A percentile compares a stretch with the other conserved stretches of the same genome.
Evolutionary conservation across 2,329 filamentous ascomycete genomes (phyloP).

Genomic region (Penicillium hesseltinei): DNA sequence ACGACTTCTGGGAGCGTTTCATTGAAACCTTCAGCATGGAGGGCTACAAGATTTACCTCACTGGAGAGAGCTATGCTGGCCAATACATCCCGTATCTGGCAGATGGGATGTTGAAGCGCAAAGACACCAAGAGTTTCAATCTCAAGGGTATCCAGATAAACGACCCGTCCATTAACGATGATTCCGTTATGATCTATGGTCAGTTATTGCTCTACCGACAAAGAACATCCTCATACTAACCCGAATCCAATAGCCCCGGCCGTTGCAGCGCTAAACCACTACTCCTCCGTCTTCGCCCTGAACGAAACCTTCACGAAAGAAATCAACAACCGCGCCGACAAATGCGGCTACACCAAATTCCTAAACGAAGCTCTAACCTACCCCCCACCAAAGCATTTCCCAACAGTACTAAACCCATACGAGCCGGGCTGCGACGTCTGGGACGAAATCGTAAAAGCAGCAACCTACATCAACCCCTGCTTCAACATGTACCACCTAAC

Average conservation of each 20-base stretch:
- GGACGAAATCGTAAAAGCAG: conserved; percentile 54
- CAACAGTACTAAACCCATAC: conserved; percentile 44
- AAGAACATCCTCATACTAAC: background rate
- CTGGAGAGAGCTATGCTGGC: conserved; percentile 71
- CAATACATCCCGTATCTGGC: conserved; percentile 70
- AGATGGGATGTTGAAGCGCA: conserved; percentile 67
- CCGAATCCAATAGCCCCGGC: conserved; percentile 30
- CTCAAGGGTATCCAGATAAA: conserved; percentile 69
- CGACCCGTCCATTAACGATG: conserved; percentile 63
- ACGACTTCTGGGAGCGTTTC: conserved; percentile 76
- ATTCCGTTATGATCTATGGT: conserved; percentile 49
- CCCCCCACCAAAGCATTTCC: conserved; percentile 64
- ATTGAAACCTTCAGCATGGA: conserved; percentile 67
- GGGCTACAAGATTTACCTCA: conserved; percentile 68
- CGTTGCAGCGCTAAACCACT: conserved; percentile 44
- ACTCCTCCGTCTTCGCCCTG: conserved; percentile 41
- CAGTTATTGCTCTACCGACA: background rate
- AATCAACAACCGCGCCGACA: conserved; percentile 40
- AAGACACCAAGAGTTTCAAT: conserved; percentile 67
- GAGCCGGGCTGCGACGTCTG: conserved; percentile 57
- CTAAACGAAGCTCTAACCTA: conserved; percentile 55
- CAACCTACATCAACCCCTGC: conserved; percentile 65
- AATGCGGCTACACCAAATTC: conserved; percentile 47
- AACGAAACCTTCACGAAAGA: conserved; percentile 42
- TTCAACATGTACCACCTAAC: conserved; percentile 73